These are phyloP conservation scores for Striga hermonthica DNA, from an alignment of 305 asterid species.

Conservation along the genomic window DNA sequence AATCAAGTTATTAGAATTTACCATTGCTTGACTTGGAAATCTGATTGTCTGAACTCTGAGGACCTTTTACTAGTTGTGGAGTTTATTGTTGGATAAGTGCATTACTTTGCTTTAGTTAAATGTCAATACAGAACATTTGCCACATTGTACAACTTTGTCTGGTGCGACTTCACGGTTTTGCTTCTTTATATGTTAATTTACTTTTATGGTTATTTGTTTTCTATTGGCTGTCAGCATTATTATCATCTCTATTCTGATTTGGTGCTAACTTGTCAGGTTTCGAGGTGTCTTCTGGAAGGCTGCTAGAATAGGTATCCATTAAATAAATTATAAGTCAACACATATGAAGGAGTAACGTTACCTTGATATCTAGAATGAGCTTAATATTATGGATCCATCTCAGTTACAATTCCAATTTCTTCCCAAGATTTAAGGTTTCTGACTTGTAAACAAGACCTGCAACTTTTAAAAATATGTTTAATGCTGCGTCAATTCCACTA, in stretches of 20 bases:
- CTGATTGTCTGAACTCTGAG: neutral
- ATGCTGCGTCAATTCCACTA: too few relatives aligned
- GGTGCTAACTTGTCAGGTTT: neutral
- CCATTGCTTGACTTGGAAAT: neutral
- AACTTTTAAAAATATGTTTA: too few relatives aligned
- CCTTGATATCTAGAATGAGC: too few relatives aligned
- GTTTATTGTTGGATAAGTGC: neutral
- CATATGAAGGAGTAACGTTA: too few relatives aligned
- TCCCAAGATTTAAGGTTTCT: too few relatives aligned
- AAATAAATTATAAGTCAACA: neutral
- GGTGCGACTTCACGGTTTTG: constrained; percentile 15
- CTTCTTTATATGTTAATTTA: constrained; percentile 10
- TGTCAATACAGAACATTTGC: neutral
- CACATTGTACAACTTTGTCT: neutral
- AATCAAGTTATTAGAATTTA: constrained; percentile 4
- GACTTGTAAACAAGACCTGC: too few relatives aligned
- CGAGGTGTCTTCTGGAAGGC: constrained; percentile 83
- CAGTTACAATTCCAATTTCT: too few relatives aligned
- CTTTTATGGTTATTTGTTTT: too few relatives aligned
- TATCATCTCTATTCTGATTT: neutral
- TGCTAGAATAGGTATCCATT: constrained; percentile 58
- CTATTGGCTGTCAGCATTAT: neutral
- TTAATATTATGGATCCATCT: too few relatives aligned
- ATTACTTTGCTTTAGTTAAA: constrained; percentile 21
- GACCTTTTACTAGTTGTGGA: neutral